Percentiles rank a stretch among this genome's conserved stretches.
phyloP scores from a whole-genome alignment of 139 green algal genomes.

The Haematococcus lacustris region DNA sequence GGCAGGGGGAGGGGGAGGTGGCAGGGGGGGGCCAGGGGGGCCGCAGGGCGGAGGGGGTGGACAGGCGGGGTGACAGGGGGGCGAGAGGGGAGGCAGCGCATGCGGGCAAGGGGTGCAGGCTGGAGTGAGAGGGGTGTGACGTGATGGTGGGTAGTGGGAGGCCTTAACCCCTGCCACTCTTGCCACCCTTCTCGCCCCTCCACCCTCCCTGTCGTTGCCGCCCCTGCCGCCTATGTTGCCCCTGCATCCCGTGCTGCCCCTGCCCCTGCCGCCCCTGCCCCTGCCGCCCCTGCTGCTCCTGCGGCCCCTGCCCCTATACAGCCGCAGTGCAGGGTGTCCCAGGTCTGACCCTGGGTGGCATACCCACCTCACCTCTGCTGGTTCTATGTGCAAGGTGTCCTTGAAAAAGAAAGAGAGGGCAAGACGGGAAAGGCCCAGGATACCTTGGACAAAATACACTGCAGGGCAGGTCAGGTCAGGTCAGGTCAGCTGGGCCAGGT shows the following conservation, averaged over 20 bases:
- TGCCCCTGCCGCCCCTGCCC: too few species aligned
- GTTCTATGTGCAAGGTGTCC: slow-evolving; percentile 78
- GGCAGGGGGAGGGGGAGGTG: neutral
- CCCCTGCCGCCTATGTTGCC: too few species aligned
- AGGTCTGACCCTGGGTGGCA: neutral
- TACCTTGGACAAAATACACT: slow-evolving; percentile 97
- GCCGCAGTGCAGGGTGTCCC: neutral
- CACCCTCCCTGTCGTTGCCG: too few species aligned
- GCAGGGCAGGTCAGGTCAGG: slow-evolving; percentile 7
- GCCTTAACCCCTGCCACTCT: neutral
- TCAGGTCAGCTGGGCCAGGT: neutral
- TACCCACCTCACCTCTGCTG: slow-evolving; percentile 57
- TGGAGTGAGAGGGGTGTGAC: neutral
- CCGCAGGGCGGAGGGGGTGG: neutral
- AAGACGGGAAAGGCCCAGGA: slow-evolving; percentile 81
- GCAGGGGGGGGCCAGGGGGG: neutral
- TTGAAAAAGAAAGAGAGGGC: slow-evolving; percentile 90
- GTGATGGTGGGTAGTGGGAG: neutral
- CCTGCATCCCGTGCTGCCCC: too few species aligned
- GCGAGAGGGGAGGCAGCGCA: neutral
- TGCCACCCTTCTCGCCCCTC: neutral
- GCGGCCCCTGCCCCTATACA: neutral
- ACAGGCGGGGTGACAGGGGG: neutral
- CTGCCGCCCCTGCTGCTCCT: neutral
- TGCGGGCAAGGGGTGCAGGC: neutral